Conservation (phyloP, 2,329 filamentous ascomycete genomes). For the Fusarium avenaceum region DNA sequence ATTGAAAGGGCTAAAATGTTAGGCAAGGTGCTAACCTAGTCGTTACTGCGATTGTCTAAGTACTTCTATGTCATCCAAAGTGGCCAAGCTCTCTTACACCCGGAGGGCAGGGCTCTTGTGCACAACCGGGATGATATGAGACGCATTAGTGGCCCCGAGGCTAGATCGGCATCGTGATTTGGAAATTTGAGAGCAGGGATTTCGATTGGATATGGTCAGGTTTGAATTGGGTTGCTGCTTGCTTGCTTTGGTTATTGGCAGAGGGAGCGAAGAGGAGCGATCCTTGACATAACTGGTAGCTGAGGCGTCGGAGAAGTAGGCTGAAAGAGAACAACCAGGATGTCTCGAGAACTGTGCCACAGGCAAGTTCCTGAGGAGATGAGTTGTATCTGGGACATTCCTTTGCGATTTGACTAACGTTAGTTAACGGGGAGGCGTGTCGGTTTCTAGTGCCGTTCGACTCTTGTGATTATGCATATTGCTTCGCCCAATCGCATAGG, state of each 20-base stretch:
- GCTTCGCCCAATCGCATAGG: constrained; percentile 2
- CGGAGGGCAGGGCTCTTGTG: constrained; percentile 11
- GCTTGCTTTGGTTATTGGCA: constrained; percentile 11
- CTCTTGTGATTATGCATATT: neutral
- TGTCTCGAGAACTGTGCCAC: constrained; percentile 19
- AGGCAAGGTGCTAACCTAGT: too few relatives aligned
- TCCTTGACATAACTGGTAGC: constrained; percentile 24
- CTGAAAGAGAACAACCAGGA: constrained; percentile 41
- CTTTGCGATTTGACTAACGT: constrained; percentile 6
- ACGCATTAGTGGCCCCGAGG: constrained; percentile 47
- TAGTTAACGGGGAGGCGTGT: constrained; percentile 33
- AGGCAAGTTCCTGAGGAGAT: constrained; percentile 2
- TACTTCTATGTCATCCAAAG: too few relatives aligned
- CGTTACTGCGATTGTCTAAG: too few relatives aligned
- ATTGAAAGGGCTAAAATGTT: too few relatives aligned
- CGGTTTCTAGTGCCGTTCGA: constrained; percentile 5
- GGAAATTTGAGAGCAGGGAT: constrained; percentile 22
- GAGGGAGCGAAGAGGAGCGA: constrained; percentile 7
- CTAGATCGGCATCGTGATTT: constrained; percentile 19
- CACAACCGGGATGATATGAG: constrained; percentile 46
- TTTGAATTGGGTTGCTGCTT: constrained; percentile 5
- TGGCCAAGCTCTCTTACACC: too few relatives aligned
- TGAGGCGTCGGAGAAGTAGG: constrained; percentile 43
- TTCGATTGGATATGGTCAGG: constrained; percentile 13
- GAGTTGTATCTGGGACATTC: constrained; percentile 2